Base-by-base conservation (phyloP, 2,329 filamentous ascomycete species). In the Xylaria multiplex region DNA sequence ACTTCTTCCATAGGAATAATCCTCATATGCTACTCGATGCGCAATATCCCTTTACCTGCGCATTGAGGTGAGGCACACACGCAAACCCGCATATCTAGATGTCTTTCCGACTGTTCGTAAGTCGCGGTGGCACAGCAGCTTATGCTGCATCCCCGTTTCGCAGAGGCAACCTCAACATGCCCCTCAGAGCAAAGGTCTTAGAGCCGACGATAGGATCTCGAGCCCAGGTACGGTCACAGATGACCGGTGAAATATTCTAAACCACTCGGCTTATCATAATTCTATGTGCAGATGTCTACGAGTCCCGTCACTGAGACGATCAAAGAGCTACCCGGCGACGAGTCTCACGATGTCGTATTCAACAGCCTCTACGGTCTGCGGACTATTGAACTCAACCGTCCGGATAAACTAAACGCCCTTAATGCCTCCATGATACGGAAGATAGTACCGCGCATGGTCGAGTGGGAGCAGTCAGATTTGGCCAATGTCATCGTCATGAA, bases 351-450 rank as follows among this genome's bases (percentile, higher is more conserved):
- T 87, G 96, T 99, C 72, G 84, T 97, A 67, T 99, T 99, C 85
- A 89, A 89, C 80, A 93, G 89, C 77, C 86, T 91, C 74, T 97
- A 96, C 80, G 96, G 96, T 70, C 87, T 98, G 57, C 92, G 96
- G 69, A 93, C 91, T 72, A 90, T 99, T 76, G 91, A 97, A 82
- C 91, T 99, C 72, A 99, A 99, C 83, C 90, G 96, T 65, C 96
- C 95, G 6, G 85, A 87, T 77, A 97, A 97, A 83, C 86, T 93
- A 78, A 98, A 99, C 81, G 91, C 95, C 30, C 88, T 99, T 72
- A 94, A 96, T 79, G 92, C 86, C 59, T 97, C 94, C 64, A 99
- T 99, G 96, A 92, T 91, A 69, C 88, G 92, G 74, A 98, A 99
- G 83, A 98, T 99, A 73, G 83, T 93, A 53, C 94, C 95, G 24